Evolutionary conservation across 768 basidiomycete species (phyloP).

Genomic region (Leucogyrophana mollusca): DNA sequence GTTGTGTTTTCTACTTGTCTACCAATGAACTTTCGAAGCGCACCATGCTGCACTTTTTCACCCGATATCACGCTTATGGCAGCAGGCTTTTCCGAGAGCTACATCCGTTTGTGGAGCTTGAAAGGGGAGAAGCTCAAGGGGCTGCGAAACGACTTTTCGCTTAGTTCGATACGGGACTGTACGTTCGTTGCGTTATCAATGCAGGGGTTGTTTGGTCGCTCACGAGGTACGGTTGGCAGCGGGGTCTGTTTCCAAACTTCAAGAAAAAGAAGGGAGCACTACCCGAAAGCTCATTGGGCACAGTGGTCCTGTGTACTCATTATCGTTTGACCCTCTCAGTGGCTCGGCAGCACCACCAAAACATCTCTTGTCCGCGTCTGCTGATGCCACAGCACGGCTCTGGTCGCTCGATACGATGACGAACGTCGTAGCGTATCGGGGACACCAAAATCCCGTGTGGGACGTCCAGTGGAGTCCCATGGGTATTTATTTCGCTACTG

Average conservation of each 20-base stretch:
- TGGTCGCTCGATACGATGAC: slow-evolving; percentile 97
- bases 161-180: slow-evolving; percentile 70
- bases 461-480: slow-evolving; percentile 99
- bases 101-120: slow-evolving; percentile 90
- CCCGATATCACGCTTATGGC: slow-evolving; percentile 90
- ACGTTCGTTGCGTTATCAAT: slow-evolving; percentile 24
- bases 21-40: slow-evolving; percentile 41
- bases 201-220: background rate
- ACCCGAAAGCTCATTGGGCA: slow-evolving; percentile 97
- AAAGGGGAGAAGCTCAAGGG: slow-evolving; percentile 88
- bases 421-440: slow-evolving; percentile 90
- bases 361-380: slow-evolving; percentile 88
- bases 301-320: slow-evolving; percentile 93
- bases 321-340: slow-evolving; percentile 88
- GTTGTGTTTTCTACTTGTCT: slow-evolving; percentile 1
- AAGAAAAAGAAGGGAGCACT: slow-evolving; percentile 74
- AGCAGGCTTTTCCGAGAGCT: slow-evolving; percentile 93
- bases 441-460: slow-evolving; percentile 98
- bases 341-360: slow-evolving; percentile 86
- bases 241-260: slow-evolving; percentile 55
- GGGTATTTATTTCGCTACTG: slow-evolving; percentile 98
- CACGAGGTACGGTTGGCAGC: slow-evolving; percentile 34
- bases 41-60: slow-evolving; percentile 87
- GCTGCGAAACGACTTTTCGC: slow-evolving; percentile 70
- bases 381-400: slow-evolving; percentile 85